Evolutionary conservation across 202 grass and related monocot species (phyloP), one percentile per base, ranked within the genome.

Genomic region (Alloteropsis angusta): DNA sequence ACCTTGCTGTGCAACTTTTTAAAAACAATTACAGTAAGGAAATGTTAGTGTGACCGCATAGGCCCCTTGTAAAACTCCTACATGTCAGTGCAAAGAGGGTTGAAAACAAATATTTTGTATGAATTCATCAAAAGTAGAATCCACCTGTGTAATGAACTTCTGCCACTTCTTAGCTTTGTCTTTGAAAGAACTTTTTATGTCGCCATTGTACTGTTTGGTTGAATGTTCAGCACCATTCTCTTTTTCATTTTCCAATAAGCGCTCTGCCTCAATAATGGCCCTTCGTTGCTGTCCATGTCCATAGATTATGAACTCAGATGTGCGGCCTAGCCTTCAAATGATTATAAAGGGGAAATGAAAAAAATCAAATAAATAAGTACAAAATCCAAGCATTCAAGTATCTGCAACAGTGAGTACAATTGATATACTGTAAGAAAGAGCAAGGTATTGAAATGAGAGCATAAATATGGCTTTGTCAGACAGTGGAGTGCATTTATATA

Each of bases 111-210:
- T 75, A 23, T 37, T 65, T 55, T 23, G 17, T 11, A 74, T 80
- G 42, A 68, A 77, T 38, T 60, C 47, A 73, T 72, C 16, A 63
- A 61, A 34, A 62, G 15, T 60, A 55, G 50, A 86, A 62, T 14
- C 74, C 36, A 92, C 94, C 94, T 94, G 89, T 66, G 87, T 82
- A 48, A 97, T 86, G 85, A 94, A 92, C 74, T 97, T 97, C 71
- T 90, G 87, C 91, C 89, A 97, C 75, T 92, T 97, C 83, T 94
- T 92, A 63, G 89, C 91, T 90, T 90, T 92, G 73, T 94, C 91
- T 80, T 97, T 97, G 69, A 88, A 94, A 79, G 47, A 90, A 38
- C 65, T 81, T 81, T 79, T 88, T 69, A 92, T 86, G 67, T 57
- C 87, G 72, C 61, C 91, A 28, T 79, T 80, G 68, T 45, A 18